Conservation (phyloP, 495 filamentous ascomycete species). For the Wilcoxina mikolae region DNA sequence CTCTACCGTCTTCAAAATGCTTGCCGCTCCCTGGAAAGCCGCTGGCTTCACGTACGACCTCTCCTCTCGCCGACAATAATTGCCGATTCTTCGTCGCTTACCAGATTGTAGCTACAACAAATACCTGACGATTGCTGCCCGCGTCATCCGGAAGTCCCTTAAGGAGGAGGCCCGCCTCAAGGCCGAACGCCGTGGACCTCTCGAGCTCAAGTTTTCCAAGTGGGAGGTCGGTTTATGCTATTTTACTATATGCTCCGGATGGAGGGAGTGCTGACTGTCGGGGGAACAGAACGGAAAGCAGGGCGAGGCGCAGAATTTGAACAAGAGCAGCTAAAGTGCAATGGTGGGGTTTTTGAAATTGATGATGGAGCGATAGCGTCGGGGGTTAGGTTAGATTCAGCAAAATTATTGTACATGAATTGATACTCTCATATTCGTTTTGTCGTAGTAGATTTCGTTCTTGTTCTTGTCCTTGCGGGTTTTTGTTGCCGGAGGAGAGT, state of each 20-base stretch:
- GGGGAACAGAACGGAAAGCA: constrained; percentile 79
- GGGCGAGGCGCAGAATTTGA: constrained; percentile 26
- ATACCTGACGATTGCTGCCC: constrained; percentile 61
- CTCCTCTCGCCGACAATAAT: constrained; percentile 2
- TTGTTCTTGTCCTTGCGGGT: no score
- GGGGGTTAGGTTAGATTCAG: neutral
- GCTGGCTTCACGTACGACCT: constrained; percentile 77
- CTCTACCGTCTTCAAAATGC: constrained; percentile 54
- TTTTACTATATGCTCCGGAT: constrained; percentile 1
- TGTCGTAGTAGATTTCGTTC: neutral
- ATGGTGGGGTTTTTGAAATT: no score
- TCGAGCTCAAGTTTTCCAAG: constrained; percentile 85
- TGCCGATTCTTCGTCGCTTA: constrained; percentile 6
- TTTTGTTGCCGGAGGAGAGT: no score
- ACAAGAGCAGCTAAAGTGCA: neutral
- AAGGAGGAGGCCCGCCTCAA: constrained; percentile 78
- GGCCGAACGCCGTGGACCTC: constrained; percentile 79
- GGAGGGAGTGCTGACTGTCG: constrained; percentile 1
- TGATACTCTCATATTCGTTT: neutral
- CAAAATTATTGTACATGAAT: constrained; percentile 4
- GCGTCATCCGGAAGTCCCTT: constrained; percentile 75
- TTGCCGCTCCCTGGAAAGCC: constrained; percentile 96
- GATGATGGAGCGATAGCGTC: neutral
- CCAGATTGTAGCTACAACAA: constrained; percentile 55
- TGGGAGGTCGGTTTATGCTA: constrained; percentile 55